Base-by-base conservation (phyloP, 2,329 filamentous ascomycete species). In the Keithomyces neogunnii region DNA sequence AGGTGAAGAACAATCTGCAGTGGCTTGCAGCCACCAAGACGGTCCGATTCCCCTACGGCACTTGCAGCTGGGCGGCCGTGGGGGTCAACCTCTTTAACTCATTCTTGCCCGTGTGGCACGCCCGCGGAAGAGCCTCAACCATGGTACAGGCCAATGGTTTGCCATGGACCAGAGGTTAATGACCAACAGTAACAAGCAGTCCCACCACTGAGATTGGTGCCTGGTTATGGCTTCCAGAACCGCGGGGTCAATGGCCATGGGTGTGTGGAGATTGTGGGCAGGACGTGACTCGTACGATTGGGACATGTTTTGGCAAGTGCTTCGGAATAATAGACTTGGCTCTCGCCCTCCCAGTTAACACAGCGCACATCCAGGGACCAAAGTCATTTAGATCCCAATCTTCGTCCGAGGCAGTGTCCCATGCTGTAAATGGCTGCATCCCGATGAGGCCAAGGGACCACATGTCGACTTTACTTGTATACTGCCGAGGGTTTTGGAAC, bases 391-490 rank as follows among this genome's bases (percentile, higher is more conserved):
- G 36, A 8, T 47, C 30, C 51, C 48, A 50, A 13, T 3, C 8
- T 19, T 50, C 31, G 35, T 49, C 47, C 5, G 26, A n/a, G 4
- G 29, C 29, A 32, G 51, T 38, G 19, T 47, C 28, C 51, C 51
- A 53, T 30, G 7, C 35, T n/a, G 36, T 50, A 29, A 53, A 53
- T 31, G 50, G 8, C 26, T 50, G 44, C 44, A 53, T 31, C 13
- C 19, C 48, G 36, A 53, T 47, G 28, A 53, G 33, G 4, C 51
- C 51, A 29, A 53, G 28, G 13, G 51, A 42, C 51, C 51, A 53
- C 45, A 53, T 45, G 19, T 53, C 51, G 8, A 53, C 33, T 44
- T 53, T 50, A 32, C 43, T 50, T n/a, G 48, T 48, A 33, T 53
- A 50, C 6, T 6, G 19, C 30, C 48, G 33, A 29, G 51, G 51